phyloP scores from a whole-genome alignment of 768 basidiomycete species.

The Dacryopinax primogenitus region DNA sequence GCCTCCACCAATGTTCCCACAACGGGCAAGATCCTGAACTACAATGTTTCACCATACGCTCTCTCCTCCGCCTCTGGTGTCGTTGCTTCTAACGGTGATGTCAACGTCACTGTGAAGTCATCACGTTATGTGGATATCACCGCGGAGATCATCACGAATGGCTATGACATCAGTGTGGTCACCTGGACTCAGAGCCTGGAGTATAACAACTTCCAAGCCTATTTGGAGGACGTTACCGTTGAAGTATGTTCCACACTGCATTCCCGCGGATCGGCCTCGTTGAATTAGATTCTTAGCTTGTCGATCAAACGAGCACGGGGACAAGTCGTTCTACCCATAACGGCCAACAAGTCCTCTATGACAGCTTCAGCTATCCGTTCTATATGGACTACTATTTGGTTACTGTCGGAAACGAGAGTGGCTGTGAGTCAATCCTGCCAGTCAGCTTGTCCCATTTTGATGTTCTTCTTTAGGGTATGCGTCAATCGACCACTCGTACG shows the following conservation, averaged over 20 bases:
- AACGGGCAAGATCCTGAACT: constrained; percentile 50
- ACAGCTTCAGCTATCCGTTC: constrained; percentile 44
- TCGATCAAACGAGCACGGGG: constrained; percentile 40
- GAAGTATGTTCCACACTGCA: constrained; percentile 34
- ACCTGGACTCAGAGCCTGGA: constrained; percentile 47
- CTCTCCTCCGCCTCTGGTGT: constrained; percentile 37
- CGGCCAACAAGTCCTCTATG: constrained; percentile 33
- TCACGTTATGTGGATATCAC: constrained; percentile 47
- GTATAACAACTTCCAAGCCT: constrained; percentile 53
- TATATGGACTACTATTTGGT: constrained; percentile 31
- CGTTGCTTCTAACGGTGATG: constrained; percentile 30
- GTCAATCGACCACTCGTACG: constrained; percentile 54
- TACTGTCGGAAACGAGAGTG: constrained; percentile 25
- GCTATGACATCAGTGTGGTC: constrained; percentile 43
- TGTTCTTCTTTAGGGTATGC: constrained; percentile 5
- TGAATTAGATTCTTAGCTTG: constrained; percentile 32
- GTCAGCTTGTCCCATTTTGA: background rate
- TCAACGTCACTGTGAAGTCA: constrained; percentile 52
- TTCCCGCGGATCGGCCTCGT: background rate
- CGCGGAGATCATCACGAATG: constrained; percentile 47
- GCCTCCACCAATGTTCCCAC: constrained; percentile 52
- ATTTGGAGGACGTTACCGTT: constrained; percentile 35
- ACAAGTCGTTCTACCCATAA: constrained; percentile 39
- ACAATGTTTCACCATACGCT: constrained; percentile 48
- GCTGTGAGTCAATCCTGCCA: constrained; percentile 22